Percentiles rank a stretch among this genome's conserved stretches.
phyloP scores from a whole-genome alignment of 2,329 filamentous ascomycete species.

The Amphichorda felina region DNA sequence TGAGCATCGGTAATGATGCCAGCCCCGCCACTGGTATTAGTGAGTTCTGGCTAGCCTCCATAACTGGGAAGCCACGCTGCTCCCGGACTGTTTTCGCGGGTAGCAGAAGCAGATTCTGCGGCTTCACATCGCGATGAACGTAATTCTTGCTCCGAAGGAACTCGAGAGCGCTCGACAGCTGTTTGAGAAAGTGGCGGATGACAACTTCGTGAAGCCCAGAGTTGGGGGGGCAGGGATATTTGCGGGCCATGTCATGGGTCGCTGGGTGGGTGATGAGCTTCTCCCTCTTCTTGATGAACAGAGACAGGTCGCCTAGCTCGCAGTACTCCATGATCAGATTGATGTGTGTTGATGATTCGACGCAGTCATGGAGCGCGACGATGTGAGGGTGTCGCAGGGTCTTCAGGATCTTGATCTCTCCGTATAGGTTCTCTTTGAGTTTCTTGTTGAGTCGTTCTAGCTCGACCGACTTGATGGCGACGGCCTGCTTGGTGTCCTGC shows the following conservation, averaged over 20 bases:
- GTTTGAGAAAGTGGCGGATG: constrained; percentile 89
- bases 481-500: constrained; percentile 67
- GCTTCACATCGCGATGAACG: constrained; percentile 94
- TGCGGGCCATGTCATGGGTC: constrained; percentile 81
- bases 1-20: constrained; percentile 82
- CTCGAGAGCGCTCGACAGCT: constrained; percentile 81
- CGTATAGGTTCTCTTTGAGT: constrained; percentile 87
- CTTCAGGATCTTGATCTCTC: constrained; percentile 92
- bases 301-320: constrained; percentile 83
- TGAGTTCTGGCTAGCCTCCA: constrained; percentile 67
- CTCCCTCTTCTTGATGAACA: constrained; percentile 92
- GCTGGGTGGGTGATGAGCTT: constrained; percentile 68
- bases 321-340: constrained; percentile 99
- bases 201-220: constrained; percentile 96
- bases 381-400: constrained; percentile 92
- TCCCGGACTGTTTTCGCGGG: constrained; percentile 65
- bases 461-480: constrained; percentile 95
- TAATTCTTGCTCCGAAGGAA: constrained; percentile 79
- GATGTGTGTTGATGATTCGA: constrained; percentile 78
- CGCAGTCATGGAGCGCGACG: constrained; percentile 87
- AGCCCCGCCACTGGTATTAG: constrained; percentile 73
- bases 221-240: constrained; percentile 74
- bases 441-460: constrained; percentile 73
- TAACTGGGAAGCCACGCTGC: constrained; percentile 43
- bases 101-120: constrained; percentile 85